Evolutionary conservation across 768 basidiomycete species (phyloP).

Genomic region (Epithele typhae): DNA sequence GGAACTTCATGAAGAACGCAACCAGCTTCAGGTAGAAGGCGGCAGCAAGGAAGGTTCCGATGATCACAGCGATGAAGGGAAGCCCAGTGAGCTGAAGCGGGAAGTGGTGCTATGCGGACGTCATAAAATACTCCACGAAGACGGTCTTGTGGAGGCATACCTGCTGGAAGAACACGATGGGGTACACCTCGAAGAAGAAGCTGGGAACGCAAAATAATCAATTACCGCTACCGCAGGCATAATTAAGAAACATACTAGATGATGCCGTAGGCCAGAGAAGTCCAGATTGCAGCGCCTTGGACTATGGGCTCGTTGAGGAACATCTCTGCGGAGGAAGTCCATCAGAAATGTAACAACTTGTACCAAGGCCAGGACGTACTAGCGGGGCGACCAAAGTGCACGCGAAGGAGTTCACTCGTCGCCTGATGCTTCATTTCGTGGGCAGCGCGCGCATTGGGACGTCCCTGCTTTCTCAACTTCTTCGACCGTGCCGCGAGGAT

Average conservation of each 20-base stretch:
- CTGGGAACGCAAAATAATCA: too few species aligned
- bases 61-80: slow-evolving; percentile 16
- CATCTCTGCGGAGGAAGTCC: slow-evolving; percentile 11
- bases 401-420: slow-evolving; percentile 8
- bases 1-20: slow-evolving; percentile 8
- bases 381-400: slow-evolving; percentile 13
- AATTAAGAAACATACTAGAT: slow-evolving; percentile 12
- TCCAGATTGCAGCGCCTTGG: slow-evolving; percentile 19
- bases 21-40: slow-evolving; percentile 6
- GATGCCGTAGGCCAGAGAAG: slow-evolving; percentile 21
- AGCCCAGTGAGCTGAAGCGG: slow-evolving; percentile 18
- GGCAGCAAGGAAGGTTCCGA: slow-evolving; percentile 17
- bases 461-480: slow-evolving; percentile 10
- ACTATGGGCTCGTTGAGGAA: slow-evolving; percentile 17
- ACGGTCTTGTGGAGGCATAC: neutral
- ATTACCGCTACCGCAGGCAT: neutral
- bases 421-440: slow-evolving; percentile 16
- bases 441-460: slow-evolving; percentile 10
- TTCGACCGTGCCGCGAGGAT: slow-evolving; percentile 15
- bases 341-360: neutral
- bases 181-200: slow-evolving; percentile 22
- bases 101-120: slow-evolving; percentile 13
- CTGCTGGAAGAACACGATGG: slow-evolving; percentile 19
- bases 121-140: neutral
- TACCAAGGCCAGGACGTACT: slow-evolving; percentile 4